Percentiles rank a stretch among this genome's conserved stretches.
These are phyloP conservation scores for Lasiosphaeris hirsuta DNA, from an alignment of 495 filamentous ascomycete genomes.

Conservation along the genomic window DNA sequence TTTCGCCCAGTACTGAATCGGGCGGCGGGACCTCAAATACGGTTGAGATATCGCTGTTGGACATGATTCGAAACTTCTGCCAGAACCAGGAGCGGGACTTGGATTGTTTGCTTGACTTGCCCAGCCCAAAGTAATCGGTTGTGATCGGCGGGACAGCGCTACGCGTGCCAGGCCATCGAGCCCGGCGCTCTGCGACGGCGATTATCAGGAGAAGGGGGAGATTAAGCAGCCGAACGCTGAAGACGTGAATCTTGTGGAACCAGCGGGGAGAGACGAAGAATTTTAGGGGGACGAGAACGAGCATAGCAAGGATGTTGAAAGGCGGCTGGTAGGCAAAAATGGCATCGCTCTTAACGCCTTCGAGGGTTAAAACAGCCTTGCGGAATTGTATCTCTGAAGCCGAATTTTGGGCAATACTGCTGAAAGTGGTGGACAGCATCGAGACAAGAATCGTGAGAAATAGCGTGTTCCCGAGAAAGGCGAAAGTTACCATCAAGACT, in stretches of 20 bases:
- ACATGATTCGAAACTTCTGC: conserved; percentile 49
- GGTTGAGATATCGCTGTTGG: conserved; percentile 62
- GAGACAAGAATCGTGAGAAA: conserved; percentile 74
- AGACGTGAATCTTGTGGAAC: conserved; percentile 76
- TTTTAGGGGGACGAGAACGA: conserved; percentile 63
- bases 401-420: conserved; percentile 60
- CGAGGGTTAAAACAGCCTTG: conserved; percentile 67
- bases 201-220: conserved; percentile 62
- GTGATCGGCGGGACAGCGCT: conserved; percentile 13
- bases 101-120: background rate
- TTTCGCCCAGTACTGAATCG: conserved; percentile 51
- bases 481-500: conserved; percentile 65
- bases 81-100: conserved; percentile 30
- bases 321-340: conserved; percentile 72
- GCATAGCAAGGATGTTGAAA: conserved; percentile 66
- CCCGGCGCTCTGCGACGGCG: conserved; percentile 54
- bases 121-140: conserved; percentile 13
- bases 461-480: conserved; percentile 71
- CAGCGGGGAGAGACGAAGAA: conserved; percentile 61
- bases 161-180: conserved; percentile 33
- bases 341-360: conserved; percentile 71
- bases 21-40: conserved; percentile 68
- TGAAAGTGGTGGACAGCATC: conserved; percentile 70
- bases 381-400: conserved; percentile 69
- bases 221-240: conserved; percentile 60